A percentile compares a stretch with the other conserved stretches of the same genome.
phyloP scores from a whole-genome alignment of 352 stramenopile genomes.

The Elongisporangium senticosum region DNA sequence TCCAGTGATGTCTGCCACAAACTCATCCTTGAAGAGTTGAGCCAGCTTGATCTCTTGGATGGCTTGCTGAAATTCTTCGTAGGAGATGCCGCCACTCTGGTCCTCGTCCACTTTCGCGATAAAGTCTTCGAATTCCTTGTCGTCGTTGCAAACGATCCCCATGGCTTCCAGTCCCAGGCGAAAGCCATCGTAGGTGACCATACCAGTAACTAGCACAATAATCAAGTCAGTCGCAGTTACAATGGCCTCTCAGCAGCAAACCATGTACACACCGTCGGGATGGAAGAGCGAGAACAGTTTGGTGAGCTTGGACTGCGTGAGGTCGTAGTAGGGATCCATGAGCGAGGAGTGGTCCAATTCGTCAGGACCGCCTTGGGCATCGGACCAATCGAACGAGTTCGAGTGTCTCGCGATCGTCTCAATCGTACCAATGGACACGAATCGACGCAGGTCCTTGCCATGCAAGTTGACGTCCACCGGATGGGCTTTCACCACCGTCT shows the following conservation, averaged over 20 bases:
- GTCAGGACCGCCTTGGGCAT: slow-evolving; percentile 34
- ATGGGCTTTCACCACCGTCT: neutral
- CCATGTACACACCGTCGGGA: slow-evolving; percentile 37
- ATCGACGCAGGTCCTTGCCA: slow-evolving; percentile 56
- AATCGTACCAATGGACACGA: slow-evolving; percentile 48
- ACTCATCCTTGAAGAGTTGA: slow-evolving; percentile 71
- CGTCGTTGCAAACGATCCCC: slow-evolving; percentile 60
- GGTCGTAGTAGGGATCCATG: slow-evolving; percentile 83
- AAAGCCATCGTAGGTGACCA: slow-evolving; percentile 74
- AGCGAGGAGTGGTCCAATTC: slow-evolving; percentile 52
- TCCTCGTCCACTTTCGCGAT: slow-evolving; percentile 79
- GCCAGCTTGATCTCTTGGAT: slow-evolving; percentile 87
- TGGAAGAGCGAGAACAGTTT: slow-evolving; percentile 67
- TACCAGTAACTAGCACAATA: slow-evolving; percentile 29
- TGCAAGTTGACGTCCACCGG: slow-evolving; percentile 18
- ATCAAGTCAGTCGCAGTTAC: neutral
- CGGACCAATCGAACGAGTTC: slow-evolving; percentile 70
- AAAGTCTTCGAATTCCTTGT: slow-evolving; percentile 64
- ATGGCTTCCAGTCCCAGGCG: slow-evolving; percentile 63
- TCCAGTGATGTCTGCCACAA: slow-evolving; percentile 31
- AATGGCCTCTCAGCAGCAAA: neutral
- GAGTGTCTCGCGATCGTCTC: slow-evolving; percentile 28
- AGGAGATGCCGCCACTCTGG: slow-evolving; percentile 76
- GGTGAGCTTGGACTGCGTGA: slow-evolving; percentile 64
- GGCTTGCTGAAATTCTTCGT: slow-evolving; percentile 81